Percentiles rank a stretch among this genome's conserved stretches.
phyloP scores from a whole-genome alignment of 495 filamentous ascomycete species.

The Annulohypoxylon moriforme region DNA sequence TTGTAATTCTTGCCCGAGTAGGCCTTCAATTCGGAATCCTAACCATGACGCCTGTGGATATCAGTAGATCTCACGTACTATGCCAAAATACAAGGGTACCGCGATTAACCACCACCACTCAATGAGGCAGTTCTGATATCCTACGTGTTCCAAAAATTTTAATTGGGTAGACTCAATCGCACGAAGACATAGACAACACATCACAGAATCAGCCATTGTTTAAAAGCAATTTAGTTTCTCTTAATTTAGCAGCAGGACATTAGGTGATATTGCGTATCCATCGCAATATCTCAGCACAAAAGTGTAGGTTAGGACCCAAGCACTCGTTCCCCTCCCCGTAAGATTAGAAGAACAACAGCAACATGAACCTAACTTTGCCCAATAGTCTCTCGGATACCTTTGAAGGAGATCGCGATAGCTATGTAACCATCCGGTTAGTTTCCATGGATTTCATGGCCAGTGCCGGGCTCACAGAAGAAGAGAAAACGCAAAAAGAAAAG shows the following conservation, averaged over 20 bases:
- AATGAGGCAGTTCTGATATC: neutral
- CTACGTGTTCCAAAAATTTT: slow-evolving; percentile 1
- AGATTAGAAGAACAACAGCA: neutral
- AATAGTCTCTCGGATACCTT: neutral
- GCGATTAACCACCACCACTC: neutral
- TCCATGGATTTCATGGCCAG: neutral
- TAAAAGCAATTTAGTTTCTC: neutral
- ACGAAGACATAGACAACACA: neutral
- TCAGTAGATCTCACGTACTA: neutral
- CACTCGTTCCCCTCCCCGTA: neutral
- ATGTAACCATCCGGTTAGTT: neutral
- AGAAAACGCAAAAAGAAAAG: neutral
- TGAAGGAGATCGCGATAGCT: neutral
- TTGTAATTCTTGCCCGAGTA: neutral
- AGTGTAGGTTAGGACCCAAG: neutral
- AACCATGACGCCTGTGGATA: neutral
- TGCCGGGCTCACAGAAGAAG: neutral
- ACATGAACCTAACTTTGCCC: neutral
- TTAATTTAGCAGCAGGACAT: slow-evolving; percentile 1
- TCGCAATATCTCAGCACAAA: neutral
- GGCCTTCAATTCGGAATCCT: neutral
- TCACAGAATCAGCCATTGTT: neutral
- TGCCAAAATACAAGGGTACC: neutral
- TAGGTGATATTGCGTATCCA: neutral
- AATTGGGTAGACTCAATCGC: neutral